These are phyloP conservation scores for Lachancea mirantina DNA, from an alignment of 805 yeast genomes.

Conservation along the genomic window DNA sequence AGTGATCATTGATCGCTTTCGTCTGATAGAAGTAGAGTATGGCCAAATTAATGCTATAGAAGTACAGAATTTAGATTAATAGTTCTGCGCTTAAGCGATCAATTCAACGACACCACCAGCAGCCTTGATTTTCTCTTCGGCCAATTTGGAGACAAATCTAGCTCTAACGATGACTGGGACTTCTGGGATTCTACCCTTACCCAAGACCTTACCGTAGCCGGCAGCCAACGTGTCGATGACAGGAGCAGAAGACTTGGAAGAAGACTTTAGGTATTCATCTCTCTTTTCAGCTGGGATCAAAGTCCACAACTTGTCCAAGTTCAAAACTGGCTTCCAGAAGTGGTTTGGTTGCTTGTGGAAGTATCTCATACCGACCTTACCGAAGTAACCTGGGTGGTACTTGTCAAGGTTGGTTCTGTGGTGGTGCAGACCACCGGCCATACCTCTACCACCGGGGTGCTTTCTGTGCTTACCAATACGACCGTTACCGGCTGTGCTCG, in stretches of 20 bases:
- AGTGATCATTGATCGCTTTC: too few species aligned
- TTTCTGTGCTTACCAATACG: conserved; percentile 99
- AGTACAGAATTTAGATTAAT: too few species aligned
- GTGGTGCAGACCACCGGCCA: conserved; percentile 99
- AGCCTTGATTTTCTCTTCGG: conserved; percentile 99
- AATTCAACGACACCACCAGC: conserved; percentile 99
- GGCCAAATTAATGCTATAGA: too few species aligned
- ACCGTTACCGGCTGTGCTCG: conserved; percentile 92
- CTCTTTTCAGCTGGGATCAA: conserved; percentile 89
- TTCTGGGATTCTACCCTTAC: conserved; percentile 96
- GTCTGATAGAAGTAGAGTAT: too few species aligned
- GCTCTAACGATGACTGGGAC: conserved; percentile 99
- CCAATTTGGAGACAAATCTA: conserved; percentile 97
- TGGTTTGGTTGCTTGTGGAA: conserved; percentile 93
- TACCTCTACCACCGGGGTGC: conserved; percentile 99
- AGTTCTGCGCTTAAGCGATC: conserved; percentile 87
- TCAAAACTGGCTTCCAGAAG: conserved; percentile 96
- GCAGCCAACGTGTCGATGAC: conserved; percentile 98
- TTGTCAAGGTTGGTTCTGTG: conserved; percentile 99
- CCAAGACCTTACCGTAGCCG: conserved; percentile 99
- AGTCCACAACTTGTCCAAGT: conserved; percentile 98
- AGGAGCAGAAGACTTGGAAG: conserved; percentile 89
- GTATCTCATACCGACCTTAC: conserved; percentile 99
- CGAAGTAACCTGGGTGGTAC: conserved; percentile 99
- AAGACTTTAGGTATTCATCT: conserved; percentile 81